phyloP scores from a whole-genome alignment of 1,139 yeast species.

The Tardiomyces digboiensis region DNA sequence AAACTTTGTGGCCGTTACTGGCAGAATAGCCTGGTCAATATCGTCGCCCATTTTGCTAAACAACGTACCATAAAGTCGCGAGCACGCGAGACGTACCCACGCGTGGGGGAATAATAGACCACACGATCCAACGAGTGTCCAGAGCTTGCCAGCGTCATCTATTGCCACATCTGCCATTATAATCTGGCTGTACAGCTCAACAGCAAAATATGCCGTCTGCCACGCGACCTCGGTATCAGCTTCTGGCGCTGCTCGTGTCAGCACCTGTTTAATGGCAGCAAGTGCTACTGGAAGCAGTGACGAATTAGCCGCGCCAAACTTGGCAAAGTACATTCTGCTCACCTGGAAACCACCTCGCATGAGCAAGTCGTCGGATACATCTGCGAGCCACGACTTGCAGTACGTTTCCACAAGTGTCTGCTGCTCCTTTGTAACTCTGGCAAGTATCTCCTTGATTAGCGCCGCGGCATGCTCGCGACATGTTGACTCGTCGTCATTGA shows the following conservation, averaged over 20 bases:
- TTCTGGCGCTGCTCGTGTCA: background rate
- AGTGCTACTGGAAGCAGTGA: background rate
- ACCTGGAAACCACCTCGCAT: conserved; percentile 71
- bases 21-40: conserved; percentile 22
- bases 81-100: conserved; percentile 73
- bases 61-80: conserved; percentile 40
- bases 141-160: conserved; percentile 33
- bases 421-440: conserved; percentile 37
- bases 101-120: conserved; percentile 77
- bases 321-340: conserved; percentile 38
- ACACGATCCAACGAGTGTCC: conserved; percentile 42
- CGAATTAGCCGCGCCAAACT: background rate
- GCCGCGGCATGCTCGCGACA: conserved; percentile 82
- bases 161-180: conserved; percentile 10
- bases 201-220: conserved; percentile 66
- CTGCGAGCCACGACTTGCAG: conserved; percentile 59
- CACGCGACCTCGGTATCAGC: conserved; percentile 33
- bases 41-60: conserved; percentile 10
- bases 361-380: conserved; percentile 42
- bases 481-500: conserved; percentile 68
- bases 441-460: conserved; percentile 48
- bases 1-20: conserved; percentile 51
- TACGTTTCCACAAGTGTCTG: conserved; percentile 46
- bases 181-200: conserved; percentile 39
- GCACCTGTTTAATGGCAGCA: background rate